A percentile compares a stretch with the other conserved stretches of the same genome.
Conservation (phyloP, 306 rosid species). For the Vigna reflexopilosa region DNA sequence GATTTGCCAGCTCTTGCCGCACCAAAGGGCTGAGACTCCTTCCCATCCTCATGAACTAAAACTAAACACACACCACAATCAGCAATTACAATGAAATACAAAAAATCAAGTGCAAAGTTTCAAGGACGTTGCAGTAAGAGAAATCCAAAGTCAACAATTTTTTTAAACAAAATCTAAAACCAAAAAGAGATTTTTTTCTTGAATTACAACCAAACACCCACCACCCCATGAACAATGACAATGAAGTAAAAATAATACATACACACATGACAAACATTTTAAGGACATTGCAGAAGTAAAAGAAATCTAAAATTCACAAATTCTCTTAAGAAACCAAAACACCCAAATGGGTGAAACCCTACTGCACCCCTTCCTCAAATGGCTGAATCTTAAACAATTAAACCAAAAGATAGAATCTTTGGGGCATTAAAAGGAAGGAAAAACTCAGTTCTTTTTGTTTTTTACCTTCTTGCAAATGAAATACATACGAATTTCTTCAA, state of each 20-base stretch:
- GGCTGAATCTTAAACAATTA: background rate
- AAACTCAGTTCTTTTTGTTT: background rate
- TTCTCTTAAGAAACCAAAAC: background rate
- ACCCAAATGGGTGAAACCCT: slow-evolving; percentile 21
- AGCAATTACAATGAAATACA: background rate
- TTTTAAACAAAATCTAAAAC: too few relatives aligned
- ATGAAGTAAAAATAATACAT: background rate
- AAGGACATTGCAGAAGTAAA: background rate
- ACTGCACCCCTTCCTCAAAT: background rate
- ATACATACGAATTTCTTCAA: background rate
- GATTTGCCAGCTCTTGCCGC: slow-evolving; percentile 69
- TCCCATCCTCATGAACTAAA: slow-evolving; percentile 58
- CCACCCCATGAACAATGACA: background rate
- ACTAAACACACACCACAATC: slow-evolving; percentile 7
- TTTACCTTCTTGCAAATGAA: background rate
- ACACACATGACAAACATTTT: background rate
- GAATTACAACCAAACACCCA: slow-evolving; percentile 42
- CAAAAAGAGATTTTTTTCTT: background rate
- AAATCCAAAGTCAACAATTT: background rate
- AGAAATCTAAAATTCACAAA: background rate
- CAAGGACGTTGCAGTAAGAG: background rate
- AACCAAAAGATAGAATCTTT: slow-evolving; percentile 31
- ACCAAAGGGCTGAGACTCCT: slow-evolving; percentile 65
- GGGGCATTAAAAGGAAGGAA: background rate
- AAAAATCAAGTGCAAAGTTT: background rate